Evolutionary conservation across 805 yeast genomes (phyloP), one percentile per base, ranked within the genome.

Genomic region (Schwanniomyces sp.): DNA sequence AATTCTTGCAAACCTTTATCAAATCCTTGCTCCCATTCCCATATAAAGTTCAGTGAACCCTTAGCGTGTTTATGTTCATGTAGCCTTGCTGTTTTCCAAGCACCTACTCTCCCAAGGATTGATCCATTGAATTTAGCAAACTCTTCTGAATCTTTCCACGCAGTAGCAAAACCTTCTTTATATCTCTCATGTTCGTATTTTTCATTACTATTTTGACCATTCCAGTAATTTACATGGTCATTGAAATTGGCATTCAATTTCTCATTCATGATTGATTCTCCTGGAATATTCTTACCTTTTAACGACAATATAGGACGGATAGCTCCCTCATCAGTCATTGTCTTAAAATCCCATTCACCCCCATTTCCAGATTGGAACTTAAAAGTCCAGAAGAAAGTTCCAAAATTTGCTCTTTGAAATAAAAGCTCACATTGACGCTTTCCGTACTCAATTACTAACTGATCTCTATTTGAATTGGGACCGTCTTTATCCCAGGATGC

Each of bases 21-120:
- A 58, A 81, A 91, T 0, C 96, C 97, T 55, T 86, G 95, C 25
- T 86, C 90, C 86, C 89, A 92, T 65, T 88, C 96, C 96, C 97
- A 92, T 45, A 82, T 46, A 59, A 74, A 79, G 11, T 71, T 71
- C 55, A 85, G 76, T 6, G 68, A 56, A 6, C 94, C 94, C 52
- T 79, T 76, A 7, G 66, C 60, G 9, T 64, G 54, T 18, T 81
- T 58, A 63, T 91, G 96, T 56, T 89, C 88, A 2, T 58, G 60
- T 28, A 78, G 66, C 51, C 97, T 77, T 16, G 86, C 78, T 9
- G 57, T 53, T 51, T 75, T 81, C 94, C 92, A 86, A 0, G 91
- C 85, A 41, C 75, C 75, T 24, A 76, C 57, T 52, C 97, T 78
- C 1, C 99, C 99, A 24, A 92, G 63, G 12, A 76, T 72, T 5